A percentile compares a stretch with the other conserved stretches of the same genome.
Conservation (phyloP, 257 asterid species). For the Sherardia arvensis region DNA sequence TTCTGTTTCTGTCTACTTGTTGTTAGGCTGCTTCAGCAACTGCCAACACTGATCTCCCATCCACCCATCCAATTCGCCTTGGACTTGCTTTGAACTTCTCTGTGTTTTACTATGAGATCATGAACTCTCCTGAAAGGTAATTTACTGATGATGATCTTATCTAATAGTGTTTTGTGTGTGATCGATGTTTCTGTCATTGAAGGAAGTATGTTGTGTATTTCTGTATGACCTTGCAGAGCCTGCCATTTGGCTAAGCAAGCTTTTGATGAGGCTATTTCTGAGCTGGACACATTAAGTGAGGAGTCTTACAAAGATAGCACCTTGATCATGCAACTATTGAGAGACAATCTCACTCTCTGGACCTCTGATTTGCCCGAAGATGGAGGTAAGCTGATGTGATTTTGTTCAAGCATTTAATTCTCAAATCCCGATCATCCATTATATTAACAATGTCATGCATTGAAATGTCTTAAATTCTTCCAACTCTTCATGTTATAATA, state of each 20-base stretch:
- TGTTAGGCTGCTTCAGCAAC: constrained; percentile 56
- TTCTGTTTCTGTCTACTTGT: constrained; percentile 7
- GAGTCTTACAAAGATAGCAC: constrained; percentile 95
- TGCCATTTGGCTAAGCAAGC: constrained; percentile 96
- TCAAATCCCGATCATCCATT: background rate
- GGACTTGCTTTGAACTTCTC: constrained; percentile 92
- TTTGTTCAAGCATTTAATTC: background rate
- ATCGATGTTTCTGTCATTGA: background rate
- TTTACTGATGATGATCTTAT: background rate
- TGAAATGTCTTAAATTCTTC: too few relatives aligned
- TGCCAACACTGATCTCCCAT: constrained; percentile 68
- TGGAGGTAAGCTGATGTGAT: constrained; percentile 40
- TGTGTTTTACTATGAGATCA: constrained; percentile 76
- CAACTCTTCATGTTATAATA: too few relatives aligned
- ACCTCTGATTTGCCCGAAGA: constrained; percentile 93
- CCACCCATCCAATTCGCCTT: constrained; percentile 91
- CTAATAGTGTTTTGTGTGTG: background rate
- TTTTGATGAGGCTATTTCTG: constrained; percentile 86
- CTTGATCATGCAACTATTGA: constrained; percentile 87
- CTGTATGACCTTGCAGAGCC: constrained; percentile 44
- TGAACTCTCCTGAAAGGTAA: constrained; percentile 88
- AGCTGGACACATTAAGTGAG: constrained; percentile 82
- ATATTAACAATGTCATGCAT: background rate
- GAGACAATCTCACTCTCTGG: constrained; percentile 95
- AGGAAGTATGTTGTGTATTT: background rate